Conservation (phyloP, 169 alveolate species). For the Neospora caninum region DNA sequence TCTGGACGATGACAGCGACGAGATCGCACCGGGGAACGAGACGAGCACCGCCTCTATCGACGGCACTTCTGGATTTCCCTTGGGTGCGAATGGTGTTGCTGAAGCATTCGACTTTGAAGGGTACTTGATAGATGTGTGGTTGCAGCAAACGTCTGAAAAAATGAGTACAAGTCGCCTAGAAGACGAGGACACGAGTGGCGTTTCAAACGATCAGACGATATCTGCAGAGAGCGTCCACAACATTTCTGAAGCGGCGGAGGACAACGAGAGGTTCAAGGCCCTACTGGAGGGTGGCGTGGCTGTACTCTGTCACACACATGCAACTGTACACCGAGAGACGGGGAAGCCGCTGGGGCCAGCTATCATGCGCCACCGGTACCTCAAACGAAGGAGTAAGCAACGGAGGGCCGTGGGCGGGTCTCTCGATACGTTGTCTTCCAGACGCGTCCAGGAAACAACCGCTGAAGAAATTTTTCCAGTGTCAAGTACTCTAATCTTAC, state of each 20-base stretch:
- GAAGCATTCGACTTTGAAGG: slow-evolving; percentile 50
- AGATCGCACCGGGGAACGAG: not conserved
- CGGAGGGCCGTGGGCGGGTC: not conserved
- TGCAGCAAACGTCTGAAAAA: slow-evolving; percentile 16
- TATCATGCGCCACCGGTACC: slow-evolving; percentile 60
- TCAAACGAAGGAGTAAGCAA: slow-evolving; percentile 45
- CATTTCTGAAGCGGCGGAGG: not conserved
- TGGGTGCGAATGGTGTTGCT: not conserved
- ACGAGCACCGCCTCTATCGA: not conserved
- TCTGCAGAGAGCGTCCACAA: not conserved
- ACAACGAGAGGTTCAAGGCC: not conserved
- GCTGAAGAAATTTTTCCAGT: no score
- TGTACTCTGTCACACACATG: slow-evolving; percentile 20
- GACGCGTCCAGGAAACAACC: no score
- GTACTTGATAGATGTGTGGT: slow-evolving; percentile 59
- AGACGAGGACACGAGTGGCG: not conserved
- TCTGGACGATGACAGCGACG: not conserved
- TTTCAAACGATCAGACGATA: not conserved
- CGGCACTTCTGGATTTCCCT: not conserved
- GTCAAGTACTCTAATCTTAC: no score
- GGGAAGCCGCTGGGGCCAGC: slow-evolving; percentile 59
- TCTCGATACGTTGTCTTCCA: no score
- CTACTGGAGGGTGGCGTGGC: not conserved
- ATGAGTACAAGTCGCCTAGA: not conserved
- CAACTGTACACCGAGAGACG: slow-evolving; percentile 21